These are phyloP conservation scores for Diddensiella transvaalensis DNA, from an alignment of 805 yeast species.

Conservation along the genomic window DNA sequence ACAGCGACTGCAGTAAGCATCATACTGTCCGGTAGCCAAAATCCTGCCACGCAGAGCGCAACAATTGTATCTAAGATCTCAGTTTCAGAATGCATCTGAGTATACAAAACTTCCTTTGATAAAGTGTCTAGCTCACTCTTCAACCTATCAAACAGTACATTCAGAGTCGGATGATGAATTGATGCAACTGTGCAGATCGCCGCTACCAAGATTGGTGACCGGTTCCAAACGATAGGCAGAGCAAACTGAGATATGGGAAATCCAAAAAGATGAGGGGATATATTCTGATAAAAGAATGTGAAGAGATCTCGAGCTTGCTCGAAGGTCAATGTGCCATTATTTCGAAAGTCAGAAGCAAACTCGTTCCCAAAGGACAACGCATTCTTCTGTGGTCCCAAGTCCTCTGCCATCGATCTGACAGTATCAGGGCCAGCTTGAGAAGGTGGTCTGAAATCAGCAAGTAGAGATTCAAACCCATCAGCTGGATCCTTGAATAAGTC, in stretches of 20 bases:
- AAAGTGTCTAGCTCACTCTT: constrained; percentile 32
- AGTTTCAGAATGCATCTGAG: constrained; percentile 32
- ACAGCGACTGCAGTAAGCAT: constrained; percentile 64
- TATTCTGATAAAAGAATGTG: constrained; percentile 48
- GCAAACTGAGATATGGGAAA: constrained; percentile 52
- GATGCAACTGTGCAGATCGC: constrained; percentile 62
- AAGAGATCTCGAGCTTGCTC: constrained; percentile 45
- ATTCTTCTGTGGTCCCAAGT: background rate
- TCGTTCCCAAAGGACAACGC: background rate
- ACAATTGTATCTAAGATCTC: constrained; percentile 61
- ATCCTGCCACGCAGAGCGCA: constrained; percentile 61
- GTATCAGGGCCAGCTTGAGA: background rate
- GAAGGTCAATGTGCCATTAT: constrained; percentile 35
- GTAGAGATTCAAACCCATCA: constrained; percentile 4
- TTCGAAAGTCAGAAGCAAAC: constrained; percentile 31
- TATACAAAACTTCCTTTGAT: constrained; percentile 32
- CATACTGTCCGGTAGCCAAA: constrained; percentile 64
- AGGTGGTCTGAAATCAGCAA: background rate
- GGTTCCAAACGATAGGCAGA: constrained; percentile 48
- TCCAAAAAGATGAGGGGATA: constrained; percentile 64
- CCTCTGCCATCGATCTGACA: background rate
- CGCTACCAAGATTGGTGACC: constrained; percentile 55
- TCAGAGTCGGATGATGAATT: constrained; percentile 49
- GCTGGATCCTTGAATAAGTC: constrained; percentile 2
- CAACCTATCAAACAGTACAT: constrained; percentile 27